Base-by-base conservation (phyloP, 352 stramenopile species). In the Pythium rhizo-oryzae region DNA sequence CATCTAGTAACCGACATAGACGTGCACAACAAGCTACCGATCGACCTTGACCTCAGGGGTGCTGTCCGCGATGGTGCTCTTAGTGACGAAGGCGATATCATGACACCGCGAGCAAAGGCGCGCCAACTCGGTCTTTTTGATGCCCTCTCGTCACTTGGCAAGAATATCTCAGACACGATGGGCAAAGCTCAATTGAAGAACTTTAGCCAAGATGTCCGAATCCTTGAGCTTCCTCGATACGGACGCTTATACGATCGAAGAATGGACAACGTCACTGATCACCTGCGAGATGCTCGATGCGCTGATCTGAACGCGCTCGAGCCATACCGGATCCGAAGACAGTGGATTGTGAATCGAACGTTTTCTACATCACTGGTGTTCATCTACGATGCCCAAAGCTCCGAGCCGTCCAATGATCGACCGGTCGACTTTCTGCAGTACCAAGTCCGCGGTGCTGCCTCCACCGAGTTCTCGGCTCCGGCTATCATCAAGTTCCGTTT, bases 161-260 rank as follows among this genome's bases (percentile, higher is more conserved):
- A 25, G 8, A 41, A 47, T 8, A 28, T 47, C 6, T 47, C 41
- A 16, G 43, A 24, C 21, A 55, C n/a, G 1, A 16, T 12, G 8
- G 16, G 13, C 15, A 33, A 50, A 18, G 28, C 7, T 41, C 23
- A 41, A 41, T 21, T 30, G 23, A 13, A 16, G 46, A 24, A 21
- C 23, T 19, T 13, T 18, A 58, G 12, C 33, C 46, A 59, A 64
- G 24, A 24, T 25, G 24, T 90, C 33, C 71, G 73, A 67, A 76
- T 93, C 46, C 39, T 74, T 4, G 62, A 72, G n/a, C 69, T 90
- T 21, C 83, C 83, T 1, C 68, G 53, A 13, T 87, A 78, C 57
- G 85, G 85, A 8, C 81, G 67, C 39, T 37, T 93, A 13, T 93
- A 85, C 24, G 83, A 93, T 41, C 77, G 72, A 50, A 83, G 77